phyloP scores from a whole-genome alignment of 805 yeast genomes.

The Kluyveromyces wickerhamii region DNA sequence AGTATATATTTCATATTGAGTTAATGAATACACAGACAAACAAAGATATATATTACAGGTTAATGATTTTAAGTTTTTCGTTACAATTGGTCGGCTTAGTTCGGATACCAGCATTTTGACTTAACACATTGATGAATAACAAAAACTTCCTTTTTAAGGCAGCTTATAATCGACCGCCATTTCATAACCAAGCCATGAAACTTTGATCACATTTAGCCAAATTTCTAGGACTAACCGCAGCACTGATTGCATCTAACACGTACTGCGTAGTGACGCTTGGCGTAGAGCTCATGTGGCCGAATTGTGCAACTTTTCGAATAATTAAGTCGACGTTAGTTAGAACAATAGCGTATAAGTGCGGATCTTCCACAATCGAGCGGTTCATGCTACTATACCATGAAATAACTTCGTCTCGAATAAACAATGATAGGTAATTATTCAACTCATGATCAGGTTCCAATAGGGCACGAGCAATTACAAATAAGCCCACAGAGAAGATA shows the following conservation, averaged over 20 bases:
- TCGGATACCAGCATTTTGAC: too few relatives aligned
- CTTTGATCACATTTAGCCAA: conserved; percentile 84
- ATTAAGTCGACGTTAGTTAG: conserved; percentile 80
- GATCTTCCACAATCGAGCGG: conserved; percentile 73
- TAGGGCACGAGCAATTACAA: conserved; percentile 80
- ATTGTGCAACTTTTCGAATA: conserved; percentile 65
- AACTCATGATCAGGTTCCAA: conserved; percentile 88
- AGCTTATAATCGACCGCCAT: too few relatives aligned
- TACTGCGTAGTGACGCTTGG: conserved; percentile 74
- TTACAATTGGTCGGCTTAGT: too few relatives aligned
- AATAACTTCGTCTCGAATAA: conserved; percentile 91
- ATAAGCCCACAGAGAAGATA: conserved; percentile 71
- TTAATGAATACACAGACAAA: neutral
- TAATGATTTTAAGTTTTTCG: too few relatives aligned
- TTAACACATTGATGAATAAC: too few relatives aligned
- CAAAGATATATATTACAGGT: neutral
- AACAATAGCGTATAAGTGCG: conserved; percentile 79
- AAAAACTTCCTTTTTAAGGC: too few relatives aligned
- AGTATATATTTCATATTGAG: too few relatives aligned
- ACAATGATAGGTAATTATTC: conserved; percentile 84
- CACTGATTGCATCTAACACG: conserved; percentile 81
- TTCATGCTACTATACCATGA: conserved; percentile 91
- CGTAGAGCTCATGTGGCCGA: conserved; percentile 54
- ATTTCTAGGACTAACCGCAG: conserved; percentile 92
- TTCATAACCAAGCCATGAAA: conserved; percentile 88